Base-by-base conservation (phyloP, 495 filamentous ascomycete genomes). In the Cryomyces antarcticus region DNA sequence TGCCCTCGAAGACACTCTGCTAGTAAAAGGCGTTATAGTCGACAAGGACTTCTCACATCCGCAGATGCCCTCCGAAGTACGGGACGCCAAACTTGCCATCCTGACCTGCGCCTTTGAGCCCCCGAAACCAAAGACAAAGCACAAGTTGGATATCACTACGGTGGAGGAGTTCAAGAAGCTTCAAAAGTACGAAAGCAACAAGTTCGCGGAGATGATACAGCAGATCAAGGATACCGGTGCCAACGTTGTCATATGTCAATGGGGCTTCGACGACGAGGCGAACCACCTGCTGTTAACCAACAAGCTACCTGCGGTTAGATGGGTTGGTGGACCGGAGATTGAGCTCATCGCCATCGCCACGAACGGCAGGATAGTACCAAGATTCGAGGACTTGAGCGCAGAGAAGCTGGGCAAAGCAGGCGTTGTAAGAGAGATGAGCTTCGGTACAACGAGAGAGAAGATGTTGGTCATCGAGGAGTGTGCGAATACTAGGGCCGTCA, bases 1-100 rank as follows among this genome's bases (percentile, higher is more conserved):
- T 45, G 62, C 89, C 3, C 72, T 99, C n/a, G 87, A 95, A 59
- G 89, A 99, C 58, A 80, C 86, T 4, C 58, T 95, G 27, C 74
- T 99, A 31, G 87, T 99, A 43, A 86, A 95, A 64, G 89, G 89
- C 59, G 89, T 99, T 35, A 89, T 99, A 55, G 72, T 99, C 56
- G 89, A 99, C 70, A 99, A 99, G 66, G 89, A 99, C 61, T 96
- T 99, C 67, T 99, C 89, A 30, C 89, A 99, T 62, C 92, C 89
- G 11, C 89, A 99, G 61, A 99, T 99, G 89, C 89, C 89, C 28
- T 77, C 77, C 41, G 80, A 93, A 60, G 88, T 99, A 42, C 68
- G 64, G 43, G 82, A 99, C 62, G 89, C 92, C 52, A 96, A 95
- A 65, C 71, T 99, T 53, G 89, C 89, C 35, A 96, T 99, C 53